Evolutionary conservation across 2,329 filamentous ascomycete species (phyloP), one percentile per base, ranked within the genome.

Genomic region (Calonectria multiphialidica): DNA sequence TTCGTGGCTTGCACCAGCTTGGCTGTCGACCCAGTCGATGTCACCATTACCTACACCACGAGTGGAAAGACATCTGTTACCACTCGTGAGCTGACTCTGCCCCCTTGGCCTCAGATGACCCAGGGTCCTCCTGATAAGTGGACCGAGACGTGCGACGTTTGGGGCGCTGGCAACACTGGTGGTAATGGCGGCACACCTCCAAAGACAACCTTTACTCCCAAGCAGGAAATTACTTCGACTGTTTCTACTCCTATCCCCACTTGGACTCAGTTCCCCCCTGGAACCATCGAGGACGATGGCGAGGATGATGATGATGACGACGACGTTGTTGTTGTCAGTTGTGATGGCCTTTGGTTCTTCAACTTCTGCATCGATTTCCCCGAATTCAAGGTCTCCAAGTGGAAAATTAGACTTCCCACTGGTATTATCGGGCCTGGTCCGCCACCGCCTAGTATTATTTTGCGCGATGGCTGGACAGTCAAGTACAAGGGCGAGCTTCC

Each of bases 101-200:
- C 64, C 15, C 64, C 64, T 16, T 57, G 64, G 64, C 64, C 64
- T 9, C 37, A 44, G n/a, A 57, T 55, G 49, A 66, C 64, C 12
- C 64, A 57, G 15, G 37, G 49, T 16, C 47, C 47, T 4, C 64
- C 64, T 47, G 53, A 59, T 10, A 59, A 59, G 33, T 59, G 53
- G 53, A 59, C 53, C 1, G 21, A 59, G 53, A 59, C 53, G 10
- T 59, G 53, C 12, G 53, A 59, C 25, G 53, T 40, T 25, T 59
- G 53, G 53, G 53, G 53, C 21, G 53, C 53, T 40, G 53, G 53
- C 2, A 23, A 25, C 21, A 21, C 47, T 7, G 47, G 47, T 10
- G 47, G 37, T 9, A 21, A 55, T 12, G 15, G 44, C 9, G 45
- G 15, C 45, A 40, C 44, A 13, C 45, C 21, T 37, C 62, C 44